Base-by-base conservation (phyloP, 148 eudicot genomes). In the Vaccinium vitisidaea region DNA sequence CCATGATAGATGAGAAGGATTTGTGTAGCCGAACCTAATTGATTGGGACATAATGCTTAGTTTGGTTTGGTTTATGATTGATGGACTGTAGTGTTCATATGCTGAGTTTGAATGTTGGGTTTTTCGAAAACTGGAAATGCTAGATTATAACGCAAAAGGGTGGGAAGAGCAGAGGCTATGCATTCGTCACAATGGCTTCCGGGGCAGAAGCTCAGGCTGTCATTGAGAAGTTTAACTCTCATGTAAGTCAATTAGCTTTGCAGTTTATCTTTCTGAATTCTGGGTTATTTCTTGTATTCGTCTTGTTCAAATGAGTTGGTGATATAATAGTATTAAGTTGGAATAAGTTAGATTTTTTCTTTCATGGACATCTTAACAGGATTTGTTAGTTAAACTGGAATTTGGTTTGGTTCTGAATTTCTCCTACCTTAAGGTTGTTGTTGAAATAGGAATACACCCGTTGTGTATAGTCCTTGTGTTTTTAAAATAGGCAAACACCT, bases 81-180 rank as follows among this genome's bases (percentile, higher is more conserved):
- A 36, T 63, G 7, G 18, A 25, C 73, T 12, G 16, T 25, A 67
- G 36, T 25, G 16, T 27, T 67, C n/a, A 18, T 85, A n/a, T 84
- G 58, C 56, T 39, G 55, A 54, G 70, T 77, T 49, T 21, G 43
- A 25, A 58, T 63, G 11, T 61, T 74, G 83, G 58, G 18, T 18
- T 79, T 69, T 76, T 80, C 67, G 67, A 61, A 82, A 70, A 70
- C 65, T 71, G 43, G 75, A 71, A 85, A 74, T 58, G 76, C 71
- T 74, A 96, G 99, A 85, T 96, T 85, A 94, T 96, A 82, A 96
- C 88, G 90, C 87, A 88, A 56, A 89, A 92, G 75, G 88, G 86
- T 92, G 99, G 99, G 86, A 94, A 86, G 86, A 92, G 83, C 84
- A 92, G 94, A 88, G 99, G 99, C 50, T 94, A 85, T 89, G 99